phyloP scores from a whole-genome alignment of 345 rosid genomes.

The Eucalyptus guilfoylei region DNA sequence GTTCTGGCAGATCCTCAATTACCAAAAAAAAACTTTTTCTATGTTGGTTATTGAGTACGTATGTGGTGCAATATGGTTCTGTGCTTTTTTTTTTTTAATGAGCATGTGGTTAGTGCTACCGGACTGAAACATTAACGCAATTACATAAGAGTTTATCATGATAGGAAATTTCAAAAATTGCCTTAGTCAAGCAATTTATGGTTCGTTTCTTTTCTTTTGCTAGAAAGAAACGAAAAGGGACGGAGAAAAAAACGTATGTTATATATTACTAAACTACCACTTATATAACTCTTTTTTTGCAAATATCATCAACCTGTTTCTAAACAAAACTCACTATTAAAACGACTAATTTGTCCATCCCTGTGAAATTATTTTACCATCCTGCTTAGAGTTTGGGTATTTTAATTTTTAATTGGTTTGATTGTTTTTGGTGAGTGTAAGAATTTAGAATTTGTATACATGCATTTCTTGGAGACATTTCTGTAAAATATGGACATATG shows the following conservation, averaged over 20 bases:
- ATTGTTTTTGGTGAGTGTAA: background rate
- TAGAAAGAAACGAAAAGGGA: background rate
- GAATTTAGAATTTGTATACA: background rate
- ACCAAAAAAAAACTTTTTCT: background rate
- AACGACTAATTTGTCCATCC: background rate
- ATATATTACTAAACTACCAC: background rate
- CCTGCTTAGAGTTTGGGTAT: background rate
- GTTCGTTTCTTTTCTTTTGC: background rate
- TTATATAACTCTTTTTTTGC: background rate
- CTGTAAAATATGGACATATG: background rate
- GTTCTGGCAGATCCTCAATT: rapidly evolving
- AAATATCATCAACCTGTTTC: background rate
- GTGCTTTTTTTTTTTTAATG: background rate
- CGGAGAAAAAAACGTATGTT: background rate
- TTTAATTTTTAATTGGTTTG: background rate
- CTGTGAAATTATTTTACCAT: background rate
- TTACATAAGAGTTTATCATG: background rate
- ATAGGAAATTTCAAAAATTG: background rate
- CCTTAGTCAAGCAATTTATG: background rate
- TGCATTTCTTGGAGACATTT: background rate
- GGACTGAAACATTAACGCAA: background rate
- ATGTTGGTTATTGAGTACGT: background rate
- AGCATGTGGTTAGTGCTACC: background rate
- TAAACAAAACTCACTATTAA: too few relatives aligned
- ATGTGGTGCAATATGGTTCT: background rate